Base-by-base conservation (phyloP, 2,329 filamentous ascomycete species). In the Xylogone sp. region DNA sequence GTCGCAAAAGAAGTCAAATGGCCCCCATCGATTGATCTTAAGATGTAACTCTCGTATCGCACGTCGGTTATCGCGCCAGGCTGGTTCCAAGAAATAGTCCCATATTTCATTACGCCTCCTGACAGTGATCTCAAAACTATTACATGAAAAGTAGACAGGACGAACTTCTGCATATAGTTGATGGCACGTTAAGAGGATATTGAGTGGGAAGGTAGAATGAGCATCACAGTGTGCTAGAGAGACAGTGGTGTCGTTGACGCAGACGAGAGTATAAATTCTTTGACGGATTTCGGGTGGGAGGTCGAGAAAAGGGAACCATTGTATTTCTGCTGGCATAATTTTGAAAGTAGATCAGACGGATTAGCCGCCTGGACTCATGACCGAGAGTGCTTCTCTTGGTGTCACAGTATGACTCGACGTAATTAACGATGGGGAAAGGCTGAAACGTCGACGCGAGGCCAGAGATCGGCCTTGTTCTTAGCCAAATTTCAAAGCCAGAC, bases 231-330 rank as follows among this genome's bases (percentile, higher is more conserved):
- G 39, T 24, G 18, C 39, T 16, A 46, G 43, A 16, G 34, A n/a
- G 48, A 16, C 53, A 49, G 7, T 43, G 49, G 16, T 50, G 18
- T 16, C 51, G 52, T 18, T 51, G 24, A 46, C 43, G 52, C 47
- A 43, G 27, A 55, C 39, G 3, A 54, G 21, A 24, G 53, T 52
- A 45, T 64, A 64, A n/a, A 66, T 62, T 42, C 59, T 59, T 20
- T 43, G 42, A 8, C 61, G 56, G 18, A 66, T 57, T 47, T 67
- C 62, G 3, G 59, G 55, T 8, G 64, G 61, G 6, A 66, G 58
- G 12, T 60, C 56, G 29, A 65, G 59, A 22, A 67, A 59, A 5
- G 44, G 56, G 42, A 63, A 61, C 8, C 49, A 8, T 24, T 46
- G 49, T 55, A 39, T 39, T 5, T 16, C 34, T 16, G n/a, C n/a